Evolutionary conservation across 768 basidiomycete species (phyloP).

Genomic region (Xerocomellus amylosporus): DNA sequence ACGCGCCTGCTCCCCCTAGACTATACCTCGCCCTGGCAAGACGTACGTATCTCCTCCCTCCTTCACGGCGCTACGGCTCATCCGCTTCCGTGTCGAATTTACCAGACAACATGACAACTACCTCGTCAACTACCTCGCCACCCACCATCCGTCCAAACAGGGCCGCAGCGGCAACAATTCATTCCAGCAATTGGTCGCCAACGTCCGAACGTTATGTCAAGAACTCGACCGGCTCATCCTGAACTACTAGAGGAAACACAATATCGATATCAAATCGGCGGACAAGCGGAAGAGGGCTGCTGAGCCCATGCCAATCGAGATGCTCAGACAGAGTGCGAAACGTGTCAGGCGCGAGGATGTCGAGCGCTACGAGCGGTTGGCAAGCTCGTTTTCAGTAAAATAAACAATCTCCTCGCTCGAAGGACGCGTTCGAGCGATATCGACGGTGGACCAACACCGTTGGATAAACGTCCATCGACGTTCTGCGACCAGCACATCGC

Average conservation of each 20-base stretch:
- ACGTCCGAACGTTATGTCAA: constrained; percentile 58
- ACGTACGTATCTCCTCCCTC: background rate
- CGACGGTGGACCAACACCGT: constrained; percentile 23
- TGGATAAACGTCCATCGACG: constrained; percentile 10
- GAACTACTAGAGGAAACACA: constrained; percentile 37
- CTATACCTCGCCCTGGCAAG: background rate
- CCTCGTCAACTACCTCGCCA: constrained; percentile 49
- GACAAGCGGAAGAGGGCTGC: constrained; percentile 3
- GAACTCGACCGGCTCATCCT: constrained; percentile 44
- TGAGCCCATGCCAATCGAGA: background rate
- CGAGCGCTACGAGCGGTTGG: too few relatives aligned
- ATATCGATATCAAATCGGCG: background rate
- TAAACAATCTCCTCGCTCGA: constrained; percentile 27
- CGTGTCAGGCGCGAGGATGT: constrained; percentile 2
- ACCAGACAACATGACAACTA: constrained; percentile 40
- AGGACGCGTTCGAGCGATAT: constrained; percentile 28
- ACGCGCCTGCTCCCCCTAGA: background rate
- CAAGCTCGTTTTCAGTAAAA: constrained; percentile 1
- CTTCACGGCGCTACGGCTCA: background rate
- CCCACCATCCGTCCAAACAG: constrained; percentile 36
- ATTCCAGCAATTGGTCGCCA: constrained; percentile 41
- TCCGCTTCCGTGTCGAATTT: constrained; percentile 27
- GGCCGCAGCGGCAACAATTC: constrained; percentile 48
- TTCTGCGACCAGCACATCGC: background rate
- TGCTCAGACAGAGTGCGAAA: background rate